Evolutionary conservation across 2,329 filamentous ascomycete species (phyloP).

Genomic region (Macrophomina phaseolina): DNA sequence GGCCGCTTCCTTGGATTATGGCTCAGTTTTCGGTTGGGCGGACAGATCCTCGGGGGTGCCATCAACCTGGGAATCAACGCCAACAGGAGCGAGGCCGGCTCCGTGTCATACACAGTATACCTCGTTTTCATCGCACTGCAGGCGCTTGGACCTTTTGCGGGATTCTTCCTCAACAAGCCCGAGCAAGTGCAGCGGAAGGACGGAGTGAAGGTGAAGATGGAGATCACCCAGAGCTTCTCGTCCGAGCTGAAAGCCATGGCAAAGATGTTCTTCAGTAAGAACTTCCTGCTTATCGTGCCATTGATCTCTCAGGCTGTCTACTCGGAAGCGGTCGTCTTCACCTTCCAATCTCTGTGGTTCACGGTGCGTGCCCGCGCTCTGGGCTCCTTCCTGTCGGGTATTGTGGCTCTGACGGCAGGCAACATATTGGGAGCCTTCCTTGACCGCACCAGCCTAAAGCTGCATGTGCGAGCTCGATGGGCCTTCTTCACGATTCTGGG

Average conservation of each 20-base stretch:
- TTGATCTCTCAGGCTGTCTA: slow-evolving; percentile 76
- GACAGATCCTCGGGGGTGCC: slow-evolving; percentile 73
- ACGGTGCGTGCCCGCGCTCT: slow-evolving; percentile 71
- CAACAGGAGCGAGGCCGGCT: slow-evolving; percentile 62
- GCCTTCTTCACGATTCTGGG: slow-evolving; percentile 61
- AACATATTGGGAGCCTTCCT: slow-evolving; percentile 70
- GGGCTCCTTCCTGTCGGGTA: slow-evolving; percentile 72
- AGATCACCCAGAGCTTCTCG: slow-evolving; percentile 62
- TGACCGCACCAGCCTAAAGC: slow-evolving; percentile 61
- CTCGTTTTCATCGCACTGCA: slow-evolving; percentile 75
- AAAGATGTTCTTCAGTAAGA: slow-evolving; percentile 64
- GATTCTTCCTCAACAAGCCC: slow-evolving; percentile 66
- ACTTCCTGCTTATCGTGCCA: slow-evolving; percentile 68
- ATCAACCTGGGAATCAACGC: slow-evolving; percentile 73
- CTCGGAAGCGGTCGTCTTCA: slow-evolving; percentile 74
- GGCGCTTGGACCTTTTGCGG: slow-evolving; percentile 68
- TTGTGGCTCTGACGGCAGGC: slow-evolving; percentile 68
- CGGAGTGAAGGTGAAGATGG: slow-evolving; percentile 65
- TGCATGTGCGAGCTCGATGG: slow-evolving; percentile 60
- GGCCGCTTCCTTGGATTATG: slow-evolving; percentile 65
- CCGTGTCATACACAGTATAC: slow-evolving; percentile 72
- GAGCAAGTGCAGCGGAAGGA: slow-evolving; percentile 68
- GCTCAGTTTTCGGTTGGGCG: slow-evolving; percentile 66
- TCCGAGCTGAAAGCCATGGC: slow-evolving; percentile 66
- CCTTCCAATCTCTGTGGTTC: slow-evolving; percentile 71